Base-by-base conservation (phyloP, 2,329 filamentous ascomycete genomes). In the Alternaria longipes region DNA sequence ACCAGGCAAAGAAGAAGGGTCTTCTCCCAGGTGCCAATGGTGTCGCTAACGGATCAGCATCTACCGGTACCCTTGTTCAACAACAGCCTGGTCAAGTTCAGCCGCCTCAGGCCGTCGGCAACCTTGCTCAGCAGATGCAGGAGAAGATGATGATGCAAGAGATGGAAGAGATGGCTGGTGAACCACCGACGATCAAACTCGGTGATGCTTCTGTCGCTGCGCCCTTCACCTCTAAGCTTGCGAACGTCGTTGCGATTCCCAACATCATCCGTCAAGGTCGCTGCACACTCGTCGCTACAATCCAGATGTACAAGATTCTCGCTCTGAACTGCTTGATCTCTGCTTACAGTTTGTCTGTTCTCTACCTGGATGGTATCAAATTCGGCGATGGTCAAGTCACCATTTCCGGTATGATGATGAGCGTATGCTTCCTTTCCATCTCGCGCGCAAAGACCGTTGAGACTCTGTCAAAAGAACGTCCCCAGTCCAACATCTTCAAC, bases 231-330 rank as follows among this genome's bases (percentile, higher is more conserved):
- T 97, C 93, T 78, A 99, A 99, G 83, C 87, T 99, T 44, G 92
- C 94, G 70, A 97, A 99, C 74, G 95, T 99, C 60, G 88, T 99
- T 72, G 95, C 95, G 38, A 93, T 99, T 60, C 94, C 95, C 54
- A 99, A 99, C 82, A 99, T 99, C 73, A 95, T 99, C 74, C 92
- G 95, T 60, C 95, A 99, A 83, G 95, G 95, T 59, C 91, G 95
- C 64, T 99, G 95, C 84, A 99, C 95, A 8, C 88, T 99, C 20
- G 95, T 99, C 56, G 95, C 95, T 32, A 99, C 95, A 0, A 98
- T 99, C 67, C 95, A 99, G 84, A 99, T 99, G 94, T 99, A 99
- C 89, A 99, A 97, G 86, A 99, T 99, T 72, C 87, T 99, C 53
- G 95, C 95, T 8, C 84, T 99, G 61, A 99, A 99, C 84, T 99